A percentile compares a stretch with the other conserved stretches of the same genome.
These are phyloP conservation scores for Calonectria fujianensis DNA, from an alignment of 2,329 filamentous ascomycete species.

Conservation along the genomic window DNA sequence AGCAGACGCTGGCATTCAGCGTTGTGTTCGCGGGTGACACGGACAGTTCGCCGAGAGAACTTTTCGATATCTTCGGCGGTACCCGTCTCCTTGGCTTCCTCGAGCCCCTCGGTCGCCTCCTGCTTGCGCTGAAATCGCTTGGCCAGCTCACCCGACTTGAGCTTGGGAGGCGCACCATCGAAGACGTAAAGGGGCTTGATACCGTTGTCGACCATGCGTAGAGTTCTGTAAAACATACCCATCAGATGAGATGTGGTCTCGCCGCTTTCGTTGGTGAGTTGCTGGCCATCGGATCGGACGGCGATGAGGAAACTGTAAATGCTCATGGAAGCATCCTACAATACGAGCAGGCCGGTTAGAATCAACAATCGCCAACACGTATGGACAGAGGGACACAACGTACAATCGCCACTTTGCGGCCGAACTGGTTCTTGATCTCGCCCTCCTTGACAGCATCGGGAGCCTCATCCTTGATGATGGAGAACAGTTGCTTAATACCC, in stretches of 20 bases:
- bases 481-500: conserved; percentile 84
- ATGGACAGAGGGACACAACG: conserved; percentile 60
- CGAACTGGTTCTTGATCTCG: conserved; percentile 99
- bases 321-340: conserved; percentile 85
- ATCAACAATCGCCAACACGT: neutral
- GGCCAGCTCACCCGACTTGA: conserved; percentile 97
- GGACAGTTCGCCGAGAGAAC: conserved; percentile 93
- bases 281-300: conserved; percentile 96
- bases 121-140: conserved; percentile 97
- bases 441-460: conserved; percentile 97
- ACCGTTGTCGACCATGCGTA: conserved; percentile 98
- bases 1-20: conserved; percentile 93
- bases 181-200: conserved; percentile 99
- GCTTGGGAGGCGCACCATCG: conserved; percentile 95
- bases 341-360: conserved; percentile 33
- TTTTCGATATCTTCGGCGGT: conserved; percentile 99
- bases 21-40: conserved; percentile 98
- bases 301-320: conserved; percentile 99
- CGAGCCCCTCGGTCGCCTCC: conserved; percentile 90
- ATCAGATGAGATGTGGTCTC: conserved; percentile 99
- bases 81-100: conserved; percentile 97
- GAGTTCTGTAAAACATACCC: conserved; percentile 99
- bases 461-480: conserved; percentile 91
- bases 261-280: conserved; percentile 94
- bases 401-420: conserved; percentile 98